Base-by-base conservation (phyloP, 2,329 filamentous ascomycete species). In the Gnomoniopsis smithogilvyi region DNA sequence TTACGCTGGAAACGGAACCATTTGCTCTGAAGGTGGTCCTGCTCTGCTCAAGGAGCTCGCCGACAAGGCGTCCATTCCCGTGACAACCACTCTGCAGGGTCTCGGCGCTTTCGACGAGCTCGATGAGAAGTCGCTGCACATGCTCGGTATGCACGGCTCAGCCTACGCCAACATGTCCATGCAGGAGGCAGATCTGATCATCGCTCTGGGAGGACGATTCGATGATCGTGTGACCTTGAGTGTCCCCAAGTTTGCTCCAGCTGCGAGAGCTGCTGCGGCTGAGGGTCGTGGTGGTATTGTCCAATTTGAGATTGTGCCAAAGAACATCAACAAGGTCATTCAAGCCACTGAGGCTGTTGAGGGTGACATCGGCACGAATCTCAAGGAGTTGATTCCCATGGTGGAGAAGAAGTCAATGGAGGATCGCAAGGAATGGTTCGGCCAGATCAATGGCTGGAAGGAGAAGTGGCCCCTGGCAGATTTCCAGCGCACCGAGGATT, bases 251-350 rank as follows among this genome's bases (percentile, higher is more conserved):
- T 99, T 98, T 66, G 95, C 93, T 0, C 95, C 95, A 3, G 85
- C 85, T 54, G 95, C 95, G 48, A 95, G 90, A 77, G 85, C 86
- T 15, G 95, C 95, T 0, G 94, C 92, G 4, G 80, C 84, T 12
- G 91, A 96, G 77, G 87, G 87, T 56, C 90, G 92, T 63, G 95
- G 95, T 68, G 95, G 95, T 69, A 98, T 99, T 68, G 85, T 98
- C 17, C 94, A 99, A 76, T 98, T 98, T 69, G 94, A 98, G 73
- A 94, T 99, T 69, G 90, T 98, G 89, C 94, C 95, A 68, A 99
- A 99, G 87, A 98, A 99, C 80, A 98, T 98, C 79, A 98, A 98
- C 86, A 99, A 98, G 84, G 93, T 98, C 46, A 90, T 99, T 15
- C 92, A 98, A 77, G 93, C 94, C 8, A 97, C 91, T 46, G 92